Base-by-base conservation (phyloP, 1,139 yeast species). In the Zygosaccharomyces pseudobailii region DNA sequence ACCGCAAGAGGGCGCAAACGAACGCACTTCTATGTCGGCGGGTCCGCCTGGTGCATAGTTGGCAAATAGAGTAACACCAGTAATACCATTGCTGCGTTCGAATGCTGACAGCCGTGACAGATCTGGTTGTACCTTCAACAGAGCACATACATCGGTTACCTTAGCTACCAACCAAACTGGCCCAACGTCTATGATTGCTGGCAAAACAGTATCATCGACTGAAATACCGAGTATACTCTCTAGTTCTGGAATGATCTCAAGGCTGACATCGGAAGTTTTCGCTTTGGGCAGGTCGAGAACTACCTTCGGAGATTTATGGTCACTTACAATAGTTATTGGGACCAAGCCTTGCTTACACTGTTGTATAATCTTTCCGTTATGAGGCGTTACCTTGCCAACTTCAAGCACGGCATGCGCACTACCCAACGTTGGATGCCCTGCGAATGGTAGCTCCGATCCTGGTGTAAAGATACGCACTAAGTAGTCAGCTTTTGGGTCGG, bases 341-440 rank as follows among this genome's bases (percentile, higher is more conserved):
- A 75, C 71, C 7, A 72, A 54, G 3, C 79, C 80, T 3, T 71
- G 72, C 2, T 54, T 61, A 55, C 80, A 76, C 50, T 76, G 72
- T 56, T 75, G 80, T 24, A 63, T 49, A 9, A 74, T 41, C 37
- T 54, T 57, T 2, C 69, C 69, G 13, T 60, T 52, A n/a, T 51
- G 53, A 7, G 44, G 24, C 54, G 37, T 20, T 61, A 69, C 55
- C 2, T 58, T 52, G 0, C 34, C 25, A 21, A 66, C 61, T 48
- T 74, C 74, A 28, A 71, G 48, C 27, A 69, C 62, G 1, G 79
- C 79, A 56, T 60, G 66, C 30, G 76, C 72, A 0, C 80, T 66
- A 3, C 83, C 84, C 25, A 79, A 54, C 0, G 82, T 78, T 3
- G 84, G 84, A 54, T 79, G 84, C 0, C 84, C 84, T 0, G 83